Evolutionary conservation across 495 filamentous ascomycete species (phyloP).

Genomic region (Chaetomium tenue): DNA sequence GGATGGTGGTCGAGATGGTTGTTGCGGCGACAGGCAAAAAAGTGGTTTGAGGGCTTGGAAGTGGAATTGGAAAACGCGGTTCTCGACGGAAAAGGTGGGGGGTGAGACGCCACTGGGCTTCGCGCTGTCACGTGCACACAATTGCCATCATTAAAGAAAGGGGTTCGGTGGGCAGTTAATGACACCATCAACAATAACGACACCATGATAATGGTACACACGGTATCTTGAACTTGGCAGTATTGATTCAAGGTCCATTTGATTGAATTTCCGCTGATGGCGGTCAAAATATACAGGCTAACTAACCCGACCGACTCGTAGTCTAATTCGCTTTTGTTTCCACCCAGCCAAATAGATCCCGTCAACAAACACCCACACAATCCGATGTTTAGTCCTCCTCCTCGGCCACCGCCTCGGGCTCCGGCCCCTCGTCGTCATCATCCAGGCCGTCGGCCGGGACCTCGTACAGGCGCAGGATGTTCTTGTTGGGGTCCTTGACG

Average conservation of each 20-base stretch:
- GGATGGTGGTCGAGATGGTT: not conserved
- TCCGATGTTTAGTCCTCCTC: not conserved
- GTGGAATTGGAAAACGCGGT: constrained; percentile 7
- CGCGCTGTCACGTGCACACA: constrained; percentile 23
- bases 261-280: not conserved
- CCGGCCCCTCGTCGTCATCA: constrained; percentile 46
- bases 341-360: not conserved
- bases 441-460: constrained; percentile 87
- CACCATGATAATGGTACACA: no score
- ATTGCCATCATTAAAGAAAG: not conserved
- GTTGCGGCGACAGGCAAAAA: not conserved
- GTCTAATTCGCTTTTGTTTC: constrained; percentile 10
- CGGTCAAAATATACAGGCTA: not conserved
- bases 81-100: constrained; percentile 13
- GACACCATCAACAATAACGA: not conserved
- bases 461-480: constrained; percentile 85
- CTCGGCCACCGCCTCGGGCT: constrained; percentile 37
- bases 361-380: not conserved
- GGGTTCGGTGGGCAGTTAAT: not conserved
- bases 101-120: constrained; percentile 8
- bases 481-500: constrained; percentile 93
- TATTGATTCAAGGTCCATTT: not conserved
- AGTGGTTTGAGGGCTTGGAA: no score
- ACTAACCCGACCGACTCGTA: not conserved
- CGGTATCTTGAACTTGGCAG: no score